Percentiles rank a stretch among this genome's conserved stretches.
Evolutionary conservation across 2,329 filamentous ascomycete species (phyloP).

Genomic region (Clonostachys byssicola): DNA sequence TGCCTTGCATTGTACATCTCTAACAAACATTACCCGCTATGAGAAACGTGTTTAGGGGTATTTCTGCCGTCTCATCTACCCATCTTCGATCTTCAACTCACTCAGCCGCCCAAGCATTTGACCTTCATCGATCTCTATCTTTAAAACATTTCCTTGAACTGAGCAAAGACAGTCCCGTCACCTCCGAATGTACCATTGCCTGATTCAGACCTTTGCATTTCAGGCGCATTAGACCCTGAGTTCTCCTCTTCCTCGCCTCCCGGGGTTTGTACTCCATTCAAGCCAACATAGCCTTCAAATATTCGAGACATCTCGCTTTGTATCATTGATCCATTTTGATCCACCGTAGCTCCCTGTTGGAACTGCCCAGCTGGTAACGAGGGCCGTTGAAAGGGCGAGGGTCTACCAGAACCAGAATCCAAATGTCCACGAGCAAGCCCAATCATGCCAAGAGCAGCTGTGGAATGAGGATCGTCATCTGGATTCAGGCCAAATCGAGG

Average conservation of each 20-base stretch:
- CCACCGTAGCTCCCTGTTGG: conserved; percentile 9
- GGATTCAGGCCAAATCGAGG: conserved; percentile 59
- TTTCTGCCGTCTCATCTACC: too few relatives aligned
- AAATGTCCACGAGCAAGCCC: conserved; percentile 40
- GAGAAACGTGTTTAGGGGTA: too few relatives aligned
- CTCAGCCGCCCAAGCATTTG: too few relatives aligned
- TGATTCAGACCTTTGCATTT: conserved; percentile 14
- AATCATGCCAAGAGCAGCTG: conserved; percentile 50
- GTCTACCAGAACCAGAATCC: conserved; percentile 11
- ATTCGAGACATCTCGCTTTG: conserved; percentile 50
- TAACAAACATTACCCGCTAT: too few relatives aligned
- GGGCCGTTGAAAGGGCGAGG: conserved; percentile 18
- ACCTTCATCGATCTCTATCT: background rate
- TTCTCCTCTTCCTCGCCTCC: conserved; percentile 16
- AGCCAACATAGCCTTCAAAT: conserved; percentile 30
- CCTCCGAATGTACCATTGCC: conserved; percentile 11
- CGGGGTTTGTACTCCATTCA: conserved; percentile 24
- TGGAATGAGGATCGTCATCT: conserved; percentile 44
- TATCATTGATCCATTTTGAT: conserved; percentile 42
- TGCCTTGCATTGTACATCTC: too few relatives aligned
- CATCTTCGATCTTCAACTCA: too few relatives aligned
- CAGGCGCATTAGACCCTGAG: conserved; percentile 7
- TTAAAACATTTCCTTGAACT: conserved; percentile 31
- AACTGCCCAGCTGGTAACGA: conserved; percentile 13
- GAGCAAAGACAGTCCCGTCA: conserved; percentile 26